Base-by-base conservation (phyloP, 352 stramenopile species). In the Globisporangium heterothallicum region DNA sequence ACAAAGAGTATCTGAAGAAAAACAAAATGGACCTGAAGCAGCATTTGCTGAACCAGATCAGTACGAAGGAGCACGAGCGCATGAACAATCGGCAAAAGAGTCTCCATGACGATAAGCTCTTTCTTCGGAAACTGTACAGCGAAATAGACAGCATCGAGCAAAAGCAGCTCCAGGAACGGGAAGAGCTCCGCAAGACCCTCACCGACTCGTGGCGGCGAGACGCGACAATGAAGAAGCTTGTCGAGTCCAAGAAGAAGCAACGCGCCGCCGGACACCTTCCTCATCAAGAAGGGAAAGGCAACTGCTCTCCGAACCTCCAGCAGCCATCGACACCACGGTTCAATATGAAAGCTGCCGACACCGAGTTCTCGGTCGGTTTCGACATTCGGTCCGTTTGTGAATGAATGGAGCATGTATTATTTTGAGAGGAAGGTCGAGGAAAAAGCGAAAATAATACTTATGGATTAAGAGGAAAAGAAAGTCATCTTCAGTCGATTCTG, bases 351-450 rank as follows among this genome's bases (percentile, higher is more conserved):
- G 61, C 34, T 9, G 43, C 30, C 42, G 63, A 69, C 4, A 62
- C 71, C 29, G 72, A 90, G 47, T 90, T 71, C 57, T 89, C 78
- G 0, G 78, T 89, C 3, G 78, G 78, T 21, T 89, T 87, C 41
- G 75, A 89, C 61, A 82, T 87, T 49, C 78, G 75, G 0, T 84
- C 74, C 3, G 61, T 80, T 18, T 76, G 63, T 0, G 67, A 71
- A n/a, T 74, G 36, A 63, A 14, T 29, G 26, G 21, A 34, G 10
- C 13, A n/a, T n/a, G n/a, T n/a, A n/a, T n/a, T n/a, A n/a, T n/a
- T n/a, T n/a, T n/a, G n/a, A n/a, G n/a, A n/a, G n/a, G n/a, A n/a
- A n/a, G n/a, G n/a, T n/a, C 19, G 22, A 29, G 18, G 41, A 46
- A n/a, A 18, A 46, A 46, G 10, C 18, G 12, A 47, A 27, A 36